Evolutionary conservation across 805 yeast genomes (phyloP).

Genomic region (Lachancea kluyveri): DNA sequence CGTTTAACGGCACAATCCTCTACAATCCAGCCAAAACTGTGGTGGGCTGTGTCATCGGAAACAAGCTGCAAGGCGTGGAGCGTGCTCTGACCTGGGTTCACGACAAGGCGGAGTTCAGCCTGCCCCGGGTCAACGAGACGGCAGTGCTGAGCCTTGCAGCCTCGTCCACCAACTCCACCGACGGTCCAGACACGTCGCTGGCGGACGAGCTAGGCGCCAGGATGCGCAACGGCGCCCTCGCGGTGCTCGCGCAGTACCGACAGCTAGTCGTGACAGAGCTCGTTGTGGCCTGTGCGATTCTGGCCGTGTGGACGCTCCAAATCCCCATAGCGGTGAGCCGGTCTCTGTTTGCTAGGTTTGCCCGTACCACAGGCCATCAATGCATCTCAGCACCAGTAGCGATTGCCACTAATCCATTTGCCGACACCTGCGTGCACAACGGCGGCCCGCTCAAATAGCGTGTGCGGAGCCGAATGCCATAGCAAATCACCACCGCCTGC

Average conservation of each 20-base stretch:
- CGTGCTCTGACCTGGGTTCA: constrained; percentile 76
- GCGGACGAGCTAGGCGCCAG: constrained; percentile 1
- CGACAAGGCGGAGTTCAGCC: constrained; percentile 47
- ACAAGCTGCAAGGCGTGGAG: constrained; percentile 60
- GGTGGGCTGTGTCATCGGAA: constrained; percentile 73
- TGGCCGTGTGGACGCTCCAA: constrained; percentile 45
- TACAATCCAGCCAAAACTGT: constrained; percentile 57
- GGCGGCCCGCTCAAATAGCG: too few species aligned
- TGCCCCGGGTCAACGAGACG: constrained; percentile 46
- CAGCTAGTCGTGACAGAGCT: constrained; percentile 40
- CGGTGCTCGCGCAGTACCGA: constrained; percentile 22
- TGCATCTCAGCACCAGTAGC: too few species aligned
- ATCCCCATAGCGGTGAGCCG: constrained; percentile 38
- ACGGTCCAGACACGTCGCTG: neutral
- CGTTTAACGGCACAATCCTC: constrained; percentile 66
- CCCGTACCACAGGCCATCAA: too few species aligned
- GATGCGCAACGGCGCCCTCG: constrained; percentile 5
- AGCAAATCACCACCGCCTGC: too few species aligned
- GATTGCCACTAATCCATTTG: too few species aligned
- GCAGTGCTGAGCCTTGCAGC: constrained; percentile 22
- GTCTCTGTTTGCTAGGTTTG: too few species aligned
- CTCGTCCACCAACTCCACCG: neutral
- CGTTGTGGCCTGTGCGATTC: constrained; percentile 37
- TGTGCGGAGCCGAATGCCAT: too few species aligned
- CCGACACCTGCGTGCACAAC: too few species aligned